Conservation (phyloP, 768 basidiomycete genomes). For the Daedaleopsis nitida region DNA sequence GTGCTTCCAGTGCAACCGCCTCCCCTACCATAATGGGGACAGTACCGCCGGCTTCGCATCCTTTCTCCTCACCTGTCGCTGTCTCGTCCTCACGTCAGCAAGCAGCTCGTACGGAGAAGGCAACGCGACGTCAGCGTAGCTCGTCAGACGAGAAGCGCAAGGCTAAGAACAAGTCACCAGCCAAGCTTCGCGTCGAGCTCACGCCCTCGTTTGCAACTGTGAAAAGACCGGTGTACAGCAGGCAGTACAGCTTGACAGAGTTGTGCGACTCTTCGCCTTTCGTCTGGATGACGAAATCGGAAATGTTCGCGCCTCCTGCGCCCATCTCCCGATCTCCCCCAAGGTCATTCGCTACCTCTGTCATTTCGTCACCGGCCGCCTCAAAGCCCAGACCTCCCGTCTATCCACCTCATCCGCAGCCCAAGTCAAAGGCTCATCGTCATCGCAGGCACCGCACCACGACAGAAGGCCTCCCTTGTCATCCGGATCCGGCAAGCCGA, state of each 20-base stretch:
- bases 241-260: conserved; percentile 27
- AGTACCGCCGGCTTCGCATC: neutral
- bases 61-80: neutral
- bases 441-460: conserved; percentile 6
- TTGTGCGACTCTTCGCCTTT: conserved; percentile 20
- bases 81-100: neutral
- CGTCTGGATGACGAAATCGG: conserved; percentile 23
- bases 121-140: neutral
- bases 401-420: neutral
- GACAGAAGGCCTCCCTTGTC: neutral
- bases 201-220: conserved; percentile 12
- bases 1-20: conserved; percentile 12
- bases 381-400: neutral
- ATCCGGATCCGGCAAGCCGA: neutral
- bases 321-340: conserved; percentile 12
- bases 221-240: conserved; percentile 1
- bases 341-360: neutral
- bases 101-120: neutral
- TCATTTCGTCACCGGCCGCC: neutral
- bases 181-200: neutral
- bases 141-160: neutral
- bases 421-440: neutral
- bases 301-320: conserved; percentile 13
- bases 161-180: neutral
- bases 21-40: conserved; percentile 7